Conservation (phyloP, 2,329 filamentous ascomycete species). For the Diplodia corticola region DNA sequence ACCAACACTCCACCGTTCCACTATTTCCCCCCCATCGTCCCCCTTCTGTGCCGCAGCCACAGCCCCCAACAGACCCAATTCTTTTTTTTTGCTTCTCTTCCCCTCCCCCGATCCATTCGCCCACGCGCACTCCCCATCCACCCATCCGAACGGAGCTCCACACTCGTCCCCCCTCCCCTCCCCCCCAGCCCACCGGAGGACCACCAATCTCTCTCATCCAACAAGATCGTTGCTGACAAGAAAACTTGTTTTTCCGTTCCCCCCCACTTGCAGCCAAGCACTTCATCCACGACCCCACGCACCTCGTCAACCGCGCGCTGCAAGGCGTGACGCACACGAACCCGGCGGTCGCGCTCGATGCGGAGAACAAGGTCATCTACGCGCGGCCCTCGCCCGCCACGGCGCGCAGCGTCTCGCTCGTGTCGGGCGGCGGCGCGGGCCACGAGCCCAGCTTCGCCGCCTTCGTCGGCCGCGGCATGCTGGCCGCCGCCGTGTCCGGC, state of each 20-base stretch:
- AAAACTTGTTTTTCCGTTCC: background rate
- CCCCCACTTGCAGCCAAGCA: constrained; percentile 71
- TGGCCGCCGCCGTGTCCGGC: constrained; percentile 79
- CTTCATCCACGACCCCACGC: constrained; percentile 81
- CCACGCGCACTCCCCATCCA: background rate
- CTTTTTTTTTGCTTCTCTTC: background rate
- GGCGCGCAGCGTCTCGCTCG: constrained; percentile 67
- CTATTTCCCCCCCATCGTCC: background rate
- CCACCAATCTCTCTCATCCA: background rate
- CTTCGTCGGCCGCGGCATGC: constrained; percentile 79
- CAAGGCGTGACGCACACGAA: constrained; percentile 79
- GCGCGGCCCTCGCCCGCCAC: constrained; percentile 57
- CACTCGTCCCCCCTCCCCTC: too few species aligned
- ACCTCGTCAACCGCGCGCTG: constrained; percentile 76
- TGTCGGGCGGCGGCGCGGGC: constrained; percentile 86
- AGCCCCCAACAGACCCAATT: background rate
- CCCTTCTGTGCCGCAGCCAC: background rate
- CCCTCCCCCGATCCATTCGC: background rate
- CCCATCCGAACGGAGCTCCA: background rate
- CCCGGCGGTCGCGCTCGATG: constrained; percentile 77
- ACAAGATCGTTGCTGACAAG: background rate
- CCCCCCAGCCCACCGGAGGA: background rate
- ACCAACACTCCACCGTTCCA: background rate
- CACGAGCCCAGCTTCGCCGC: constrained; percentile 87
- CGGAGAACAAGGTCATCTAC: constrained; percentile 81